Evolutionary conservation across 192 early-diverging fungal species (phyloP).

Genomic region (Fimicolochytrium jonesii): DNA sequence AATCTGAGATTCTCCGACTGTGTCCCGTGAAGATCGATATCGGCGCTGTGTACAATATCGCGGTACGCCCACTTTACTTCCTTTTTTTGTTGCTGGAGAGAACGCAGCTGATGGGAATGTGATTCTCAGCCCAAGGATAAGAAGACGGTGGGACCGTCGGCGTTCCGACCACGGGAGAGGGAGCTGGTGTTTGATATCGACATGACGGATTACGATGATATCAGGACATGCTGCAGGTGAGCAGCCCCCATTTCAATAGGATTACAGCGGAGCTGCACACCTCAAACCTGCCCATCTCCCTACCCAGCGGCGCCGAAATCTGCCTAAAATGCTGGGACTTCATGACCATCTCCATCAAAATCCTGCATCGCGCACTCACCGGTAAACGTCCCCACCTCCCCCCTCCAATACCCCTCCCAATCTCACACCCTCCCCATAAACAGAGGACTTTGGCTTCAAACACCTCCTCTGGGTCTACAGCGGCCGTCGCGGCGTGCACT

Average conservation of each 20-base stretch:
- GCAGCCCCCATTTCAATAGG: no score
- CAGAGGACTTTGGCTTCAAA: constrained; percentile 94
- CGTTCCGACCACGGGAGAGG: constrained; percentile 73
- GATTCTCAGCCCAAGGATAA: constrained; percentile 71
- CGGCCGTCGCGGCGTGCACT: constrained; percentile 96
- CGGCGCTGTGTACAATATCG: constrained; percentile 87
- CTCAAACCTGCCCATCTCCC: no score
- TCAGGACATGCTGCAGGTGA: constrained; percentile 88
- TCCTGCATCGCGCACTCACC: constrained; percentile 71
- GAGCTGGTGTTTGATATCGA: constrained; percentile 99
- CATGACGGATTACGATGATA: constrained; percentile 98
- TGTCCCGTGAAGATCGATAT: constrained; percentile 93
- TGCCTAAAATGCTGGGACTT: constrained; percentile 92
- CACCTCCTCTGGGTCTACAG: constrained; percentile 93
- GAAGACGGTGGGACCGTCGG: constrained; percentile 64
- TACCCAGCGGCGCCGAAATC: constrained; percentile 70
- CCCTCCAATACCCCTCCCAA: neutral
- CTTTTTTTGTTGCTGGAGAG: neutral
- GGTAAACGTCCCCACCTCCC: no score
- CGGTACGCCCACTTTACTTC: constrained; percentile 47
- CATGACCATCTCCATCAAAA: constrained; percentile 86
- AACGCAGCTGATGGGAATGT: neutral
- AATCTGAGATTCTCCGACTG: constrained; percentile 67
- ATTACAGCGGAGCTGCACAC: no score
- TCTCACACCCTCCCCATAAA: neutral